A percentile compares a stretch with the other conserved stretches of the same genome.
These are phyloP conservation scores for Corymbia citriodora DNA, from an alignment of 441 rosid species.

Conservation along the genomic window DNA sequence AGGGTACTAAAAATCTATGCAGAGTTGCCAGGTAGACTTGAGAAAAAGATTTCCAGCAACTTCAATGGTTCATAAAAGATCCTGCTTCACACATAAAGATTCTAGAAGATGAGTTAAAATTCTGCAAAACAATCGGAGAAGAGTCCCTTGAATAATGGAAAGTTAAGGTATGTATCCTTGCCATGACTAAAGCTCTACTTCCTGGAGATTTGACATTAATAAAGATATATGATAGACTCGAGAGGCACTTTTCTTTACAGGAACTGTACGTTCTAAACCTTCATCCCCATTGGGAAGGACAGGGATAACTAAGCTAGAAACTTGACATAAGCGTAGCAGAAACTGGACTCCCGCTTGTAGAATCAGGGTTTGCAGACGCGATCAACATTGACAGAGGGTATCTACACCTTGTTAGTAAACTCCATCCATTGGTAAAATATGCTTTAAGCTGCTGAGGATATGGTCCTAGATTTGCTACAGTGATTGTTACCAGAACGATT, in stretches of 20 bases:
- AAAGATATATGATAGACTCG: not conserved
- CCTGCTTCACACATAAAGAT: not conserved
- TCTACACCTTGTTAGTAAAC: rapidly evolving
- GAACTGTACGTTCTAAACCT: not conserved
- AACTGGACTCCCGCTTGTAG: not conserved
- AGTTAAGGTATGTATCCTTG: not conserved
- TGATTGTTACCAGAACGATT: not conserved
- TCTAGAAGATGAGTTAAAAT: not conserved
- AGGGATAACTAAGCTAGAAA: not conserved
- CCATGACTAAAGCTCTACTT: not conserved
- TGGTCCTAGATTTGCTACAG: not conserved
- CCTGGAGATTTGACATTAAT: not conserved
- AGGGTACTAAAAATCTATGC: not conserved
- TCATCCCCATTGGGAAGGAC: not conserved
- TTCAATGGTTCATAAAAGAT: not conserved
- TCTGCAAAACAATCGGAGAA: not conserved
- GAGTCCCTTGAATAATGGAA: not conserved
- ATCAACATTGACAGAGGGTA: not conserved
- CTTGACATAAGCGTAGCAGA: rapidly evolving
- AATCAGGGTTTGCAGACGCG: not conserved
- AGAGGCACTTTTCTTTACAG: not conserved
- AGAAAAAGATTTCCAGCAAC: not conserved
- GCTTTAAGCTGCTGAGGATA: not conserved
- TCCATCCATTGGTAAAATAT: rapidly evolving
- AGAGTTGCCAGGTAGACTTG: not conserved